Percentiles rank a stretch among this genome's conserved stretches.
phyloP scores from a whole-genome alignment of 2,329 filamentous ascomycete species.

The Xylaria sp. region DNA sequence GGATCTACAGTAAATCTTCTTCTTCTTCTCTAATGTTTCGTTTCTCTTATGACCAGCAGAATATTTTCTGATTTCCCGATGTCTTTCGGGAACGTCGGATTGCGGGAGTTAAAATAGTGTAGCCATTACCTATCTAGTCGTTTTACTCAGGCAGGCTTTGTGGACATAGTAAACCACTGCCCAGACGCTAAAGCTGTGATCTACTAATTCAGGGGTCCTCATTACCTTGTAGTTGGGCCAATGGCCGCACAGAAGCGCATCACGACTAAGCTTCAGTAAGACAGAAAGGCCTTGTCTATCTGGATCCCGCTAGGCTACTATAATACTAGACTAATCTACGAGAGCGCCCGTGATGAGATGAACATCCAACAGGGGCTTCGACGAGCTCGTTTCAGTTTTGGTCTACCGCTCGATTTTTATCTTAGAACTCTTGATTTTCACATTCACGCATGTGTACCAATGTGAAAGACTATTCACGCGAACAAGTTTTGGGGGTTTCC shows the following conservation, averaged over 20 bases:
- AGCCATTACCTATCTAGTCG: not conserved
- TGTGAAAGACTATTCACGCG: not conserved
- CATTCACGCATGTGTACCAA: slow-evolving; percentile 4
- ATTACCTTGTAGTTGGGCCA: slow-evolving; percentile 20
- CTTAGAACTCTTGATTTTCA: not conserved
- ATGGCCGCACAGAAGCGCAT: slow-evolving; percentile 29
- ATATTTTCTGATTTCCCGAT: not conserved
- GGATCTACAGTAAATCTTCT: not conserved
- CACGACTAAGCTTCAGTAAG: slow-evolving; percentile 20
- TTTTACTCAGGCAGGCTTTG: not conserved
- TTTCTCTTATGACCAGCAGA: slow-evolving; percentile 5
- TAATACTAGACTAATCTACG: not conserved
- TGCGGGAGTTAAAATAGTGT: not conserved
- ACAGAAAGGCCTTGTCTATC: slow-evolving; percentile 11
- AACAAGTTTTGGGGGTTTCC: not conserved
- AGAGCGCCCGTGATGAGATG: slow-evolving; percentile 15
- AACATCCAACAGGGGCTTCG: slow-evolving; percentile 23
- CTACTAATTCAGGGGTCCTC: slow-evolving; percentile 30
- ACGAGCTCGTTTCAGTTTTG: slow-evolving; percentile 21
- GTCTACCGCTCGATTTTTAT: slow-evolving; percentile 2
- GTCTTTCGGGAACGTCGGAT: slow-evolving; percentile 24
- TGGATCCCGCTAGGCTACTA: not conserved
- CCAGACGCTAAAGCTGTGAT: slow-evolving; percentile 20
- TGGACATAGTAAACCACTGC: not conserved
- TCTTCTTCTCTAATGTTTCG: slow-evolving; percentile 3